A percentile compares a stretch with the other conserved stretches of the same genome.
phyloP scores from a whole-genome alignment of 2,329 filamentous ascomycete genomes.

The Hypoxylon sp. region DNA sequence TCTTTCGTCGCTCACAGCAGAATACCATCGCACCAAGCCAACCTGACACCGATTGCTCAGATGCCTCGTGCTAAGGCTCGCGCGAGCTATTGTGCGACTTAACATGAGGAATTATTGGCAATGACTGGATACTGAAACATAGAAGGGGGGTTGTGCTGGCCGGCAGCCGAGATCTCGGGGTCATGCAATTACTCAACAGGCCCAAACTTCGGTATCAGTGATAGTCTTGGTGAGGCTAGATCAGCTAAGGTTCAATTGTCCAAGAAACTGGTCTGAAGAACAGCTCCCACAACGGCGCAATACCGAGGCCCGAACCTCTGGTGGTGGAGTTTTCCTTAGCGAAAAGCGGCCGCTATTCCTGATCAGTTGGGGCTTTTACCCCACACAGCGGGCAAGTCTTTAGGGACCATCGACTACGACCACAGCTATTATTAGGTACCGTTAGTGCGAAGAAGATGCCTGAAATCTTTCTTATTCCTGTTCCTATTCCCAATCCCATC shows the following conservation, averaged over 20 bases:
- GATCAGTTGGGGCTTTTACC: slow-evolving; percentile 30
- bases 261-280: slow-evolving; percentile 2
- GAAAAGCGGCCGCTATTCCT: slow-evolving; percentile 44
- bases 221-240: not conserved
- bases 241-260: not conserved
- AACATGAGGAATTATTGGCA: slow-evolving; percentile 42
- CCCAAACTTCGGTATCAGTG: slow-evolving; percentile 1
- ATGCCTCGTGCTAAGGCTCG: slow-evolving; percentile 23
- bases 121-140: slow-evolving; percentile 19
- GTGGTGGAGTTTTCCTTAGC: slow-evolving; percentile 23
- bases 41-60: slow-evolving; percentile 29
- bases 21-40: slow-evolving; percentile 46
- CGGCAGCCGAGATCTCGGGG: slow-evolving; percentile 11
- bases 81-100: slow-evolving; percentile 35
- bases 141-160: slow-evolving; percentile 11
- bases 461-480: not conserved
- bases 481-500: slow-evolving; percentile 13
- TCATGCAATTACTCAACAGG: slow-evolving; percentile 12
- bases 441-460: slow-evolving; percentile 20
- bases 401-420: not conserved
- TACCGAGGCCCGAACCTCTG: slow-evolving; percentile 16
- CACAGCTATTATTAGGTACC: slow-evolving; percentile 19
- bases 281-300: slow-evolving; percentile 1
- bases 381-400: slow-evolving; percentile 21
- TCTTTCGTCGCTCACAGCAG: slow-evolving; percentile 50